Conservation (phyloP, 805 yeast genomes). For the Kazachstania kunashirensis region DNA sequence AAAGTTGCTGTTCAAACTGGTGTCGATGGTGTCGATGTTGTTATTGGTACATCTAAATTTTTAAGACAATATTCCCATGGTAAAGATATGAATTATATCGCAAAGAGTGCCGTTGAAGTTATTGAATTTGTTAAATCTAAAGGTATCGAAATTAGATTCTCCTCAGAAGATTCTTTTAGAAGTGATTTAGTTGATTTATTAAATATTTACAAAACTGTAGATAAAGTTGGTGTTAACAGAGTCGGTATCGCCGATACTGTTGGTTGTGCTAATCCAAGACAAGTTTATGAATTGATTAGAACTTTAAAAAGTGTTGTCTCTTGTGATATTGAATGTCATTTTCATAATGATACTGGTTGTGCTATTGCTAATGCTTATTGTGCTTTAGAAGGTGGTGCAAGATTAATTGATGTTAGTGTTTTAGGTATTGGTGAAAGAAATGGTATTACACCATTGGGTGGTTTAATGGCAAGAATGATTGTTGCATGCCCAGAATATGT, state of each 20-base stretch:
- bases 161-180: slow-evolving; percentile 95
- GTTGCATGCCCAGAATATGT: slow-evolving; percentile 97
- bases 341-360: slow-evolving; percentile 98
- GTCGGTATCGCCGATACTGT: slow-evolving; percentile 99
- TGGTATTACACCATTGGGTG: slow-evolving; percentile 96
- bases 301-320: slow-evolving; percentile 87
- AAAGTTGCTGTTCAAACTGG: slow-evolving; percentile 95
- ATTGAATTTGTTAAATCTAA: slow-evolving; percentile 94
- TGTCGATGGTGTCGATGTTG: slow-evolving; percentile 98
- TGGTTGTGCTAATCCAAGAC: slow-evolving; percentile 98
- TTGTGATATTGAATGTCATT: slow-evolving; percentile 97
- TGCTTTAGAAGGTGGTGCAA: slow-evolving; percentile 96
- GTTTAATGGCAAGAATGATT: slow-evolving; percentile 97
- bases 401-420: slow-evolving; percentile 89
- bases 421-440: slow-evolving; percentile 98
- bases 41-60: slow-evolving; percentile 93
- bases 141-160: slow-evolving; percentile 92
- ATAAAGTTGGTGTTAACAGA: slow-evolving; percentile 94
- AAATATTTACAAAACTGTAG: slow-evolving; percentile 92
- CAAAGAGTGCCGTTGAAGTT: slow-evolving; percentile 91
- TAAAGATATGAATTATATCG: slow-evolving; percentile 96
- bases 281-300: slow-evolving; percentile 91
- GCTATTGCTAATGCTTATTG: slow-evolving; percentile 98
- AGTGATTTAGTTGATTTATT: slow-evolving; percentile 90
- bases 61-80: slow-evolving; percentile 93